These are phyloP conservation scores for Auricularia sp. DNA, from an alignment of 768 basidiomycete genomes.

Conservation along the genomic window DNA sequence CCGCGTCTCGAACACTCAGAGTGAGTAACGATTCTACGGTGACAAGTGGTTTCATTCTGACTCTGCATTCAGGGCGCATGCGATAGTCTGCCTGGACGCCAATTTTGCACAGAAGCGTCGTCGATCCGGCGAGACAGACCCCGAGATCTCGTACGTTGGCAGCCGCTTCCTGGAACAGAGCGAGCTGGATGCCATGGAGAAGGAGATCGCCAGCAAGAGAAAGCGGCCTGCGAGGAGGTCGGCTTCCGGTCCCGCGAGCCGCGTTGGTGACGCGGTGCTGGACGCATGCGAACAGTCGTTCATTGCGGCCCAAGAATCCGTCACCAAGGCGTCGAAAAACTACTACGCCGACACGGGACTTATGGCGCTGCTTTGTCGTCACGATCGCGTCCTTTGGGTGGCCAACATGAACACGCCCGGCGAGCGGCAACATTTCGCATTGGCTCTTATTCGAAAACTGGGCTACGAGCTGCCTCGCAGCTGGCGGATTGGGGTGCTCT, in stretches of 20 bases:
- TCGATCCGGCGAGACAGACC: background rate
- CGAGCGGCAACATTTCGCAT: constrained; percentile 29
- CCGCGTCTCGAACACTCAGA: background rate
- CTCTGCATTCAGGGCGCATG: background rate
- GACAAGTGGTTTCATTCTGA: background rate
- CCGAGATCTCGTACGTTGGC: background rate
- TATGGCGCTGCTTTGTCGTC: constrained; percentile 10
- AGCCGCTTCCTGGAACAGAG: background rate
- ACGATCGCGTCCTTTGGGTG: constrained; percentile 18
- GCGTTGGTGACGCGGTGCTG: background rate
- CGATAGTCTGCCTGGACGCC: constrained; percentile 1
- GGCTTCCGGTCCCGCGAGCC: background rate
- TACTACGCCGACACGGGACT: constrained; percentile 15
- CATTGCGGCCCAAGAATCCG: background rate
- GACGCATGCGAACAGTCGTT: background rate
- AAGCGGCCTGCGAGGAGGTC: background rate
- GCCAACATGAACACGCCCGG: constrained; percentile 32
- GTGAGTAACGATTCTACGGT: background rate
- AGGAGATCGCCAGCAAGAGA: background rate
- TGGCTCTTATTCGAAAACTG: constrained; percentile 24
- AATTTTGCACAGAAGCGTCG: constrained; percentile 3
- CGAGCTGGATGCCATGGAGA: background rate
- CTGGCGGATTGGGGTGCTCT: constrained; percentile 17
- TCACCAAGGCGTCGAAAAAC: constrained; percentile 11
- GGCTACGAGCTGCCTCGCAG: constrained; percentile 19